phyloP scores from a whole-genome alignment of 2,329 filamentous ascomycete genomes.

The Trichophyton schoenleinii region DNA sequence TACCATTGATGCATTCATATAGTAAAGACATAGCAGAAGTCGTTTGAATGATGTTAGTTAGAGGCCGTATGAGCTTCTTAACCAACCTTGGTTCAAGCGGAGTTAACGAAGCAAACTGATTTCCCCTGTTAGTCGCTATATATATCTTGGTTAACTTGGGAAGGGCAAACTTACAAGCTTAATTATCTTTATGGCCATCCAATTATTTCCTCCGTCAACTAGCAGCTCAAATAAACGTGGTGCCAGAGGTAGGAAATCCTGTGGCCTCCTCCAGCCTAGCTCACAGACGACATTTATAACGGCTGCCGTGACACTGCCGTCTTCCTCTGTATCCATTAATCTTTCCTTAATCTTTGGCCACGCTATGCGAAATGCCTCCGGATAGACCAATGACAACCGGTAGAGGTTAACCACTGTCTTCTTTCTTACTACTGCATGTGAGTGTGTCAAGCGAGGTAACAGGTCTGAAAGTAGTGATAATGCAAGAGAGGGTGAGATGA shows the following conservation, averaged over 20 bases:
- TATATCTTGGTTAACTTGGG: background rate
- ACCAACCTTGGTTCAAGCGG: conserved; percentile 84
- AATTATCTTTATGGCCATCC: conserved; percentile 99
- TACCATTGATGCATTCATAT: conserved; percentile 97
- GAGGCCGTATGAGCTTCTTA: conserved; percentile 76
- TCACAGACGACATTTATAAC: conserved; percentile 97
- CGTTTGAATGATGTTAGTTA: conserved; percentile 86
- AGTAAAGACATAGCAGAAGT: conserved; percentile 96
- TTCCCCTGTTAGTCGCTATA: conserved; percentile 17
- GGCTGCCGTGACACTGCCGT: conserved; percentile 84
- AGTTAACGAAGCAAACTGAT: conserved; percentile 81
- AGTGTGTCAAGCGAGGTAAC: conserved; percentile 74
- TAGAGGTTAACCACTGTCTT: conserved; percentile 95
- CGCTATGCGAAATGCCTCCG: conserved; percentile 77
- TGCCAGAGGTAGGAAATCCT: conserved; percentile 85
- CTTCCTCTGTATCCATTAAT: conserved; percentile 77
- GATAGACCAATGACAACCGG: conserved; percentile 86
- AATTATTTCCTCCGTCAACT: conserved; percentile 89
- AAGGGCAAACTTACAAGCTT: conserved; percentile 56
- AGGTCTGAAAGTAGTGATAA: conserved; percentile 80
- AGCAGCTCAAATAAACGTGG: conserved; percentile 85
- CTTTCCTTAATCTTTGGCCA: conserved; percentile 98
- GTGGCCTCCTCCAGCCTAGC: conserved; percentile 81
- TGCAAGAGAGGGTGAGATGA: conserved; percentile 84
- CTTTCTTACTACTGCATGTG: conserved; percentile 73